Percentiles rank a stretch among this genome's conserved stretches.
Evolutionary conservation across 164 flowering plant species (phyloP).

Genomic region (Chloranthus sessilifolius): DNA sequence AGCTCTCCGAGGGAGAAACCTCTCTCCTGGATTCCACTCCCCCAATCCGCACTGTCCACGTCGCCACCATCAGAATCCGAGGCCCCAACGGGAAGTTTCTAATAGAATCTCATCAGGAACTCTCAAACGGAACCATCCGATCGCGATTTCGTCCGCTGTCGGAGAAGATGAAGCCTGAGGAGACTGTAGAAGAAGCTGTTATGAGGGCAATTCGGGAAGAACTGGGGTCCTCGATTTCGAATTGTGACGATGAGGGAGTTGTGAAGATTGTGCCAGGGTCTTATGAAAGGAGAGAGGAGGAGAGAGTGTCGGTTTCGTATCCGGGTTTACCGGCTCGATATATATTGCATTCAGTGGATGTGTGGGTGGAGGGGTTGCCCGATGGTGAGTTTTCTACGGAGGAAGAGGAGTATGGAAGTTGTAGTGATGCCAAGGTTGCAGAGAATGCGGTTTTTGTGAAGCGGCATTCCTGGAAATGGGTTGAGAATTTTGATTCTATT

Average conservation of each 20-base stretch:
- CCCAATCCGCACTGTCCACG: constrained; percentile 70
- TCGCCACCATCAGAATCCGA: constrained; percentile 49
- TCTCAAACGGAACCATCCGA: constrained; percentile 68
- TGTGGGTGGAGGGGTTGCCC: constrained; percentile 74
- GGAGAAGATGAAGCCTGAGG: constrained; percentile 92
- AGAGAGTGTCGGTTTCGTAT: constrained; percentile 68
- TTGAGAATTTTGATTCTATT: constrained; percentile 30
- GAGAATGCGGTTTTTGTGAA: constrained; percentile 59
- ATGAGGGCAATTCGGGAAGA: constrained; percentile 73
- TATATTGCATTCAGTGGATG: constrained; percentile 71
- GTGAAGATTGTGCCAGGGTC: constrained; percentile 59
- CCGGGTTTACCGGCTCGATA: constrained; percentile 94
- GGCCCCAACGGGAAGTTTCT: constrained; percentile 26
- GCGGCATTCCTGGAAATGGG: constrained; percentile 93
- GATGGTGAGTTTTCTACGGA: constrained; percentile 75
- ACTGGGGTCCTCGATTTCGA: constrained; percentile 47
- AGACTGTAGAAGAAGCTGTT: constrained; percentile 54
- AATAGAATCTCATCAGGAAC: constrained; percentile 70
- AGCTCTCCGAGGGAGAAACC: constrained; percentile 81
- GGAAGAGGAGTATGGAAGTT: constrained; percentile 46
- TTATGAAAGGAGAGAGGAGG: constrained; percentile 63
- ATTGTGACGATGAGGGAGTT: constrained; percentile 2
- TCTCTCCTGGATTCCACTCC: constrained; percentile 56
- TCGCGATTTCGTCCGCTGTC: constrained; percentile 61
- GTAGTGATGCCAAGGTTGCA: constrained; percentile 22